Evolutionary conservation across 2,329 filamentous ascomycete species (phyloP), one percentile per base, ranked within the genome.

Genomic region (Paraphaeosphaeria minitans): DNA sequence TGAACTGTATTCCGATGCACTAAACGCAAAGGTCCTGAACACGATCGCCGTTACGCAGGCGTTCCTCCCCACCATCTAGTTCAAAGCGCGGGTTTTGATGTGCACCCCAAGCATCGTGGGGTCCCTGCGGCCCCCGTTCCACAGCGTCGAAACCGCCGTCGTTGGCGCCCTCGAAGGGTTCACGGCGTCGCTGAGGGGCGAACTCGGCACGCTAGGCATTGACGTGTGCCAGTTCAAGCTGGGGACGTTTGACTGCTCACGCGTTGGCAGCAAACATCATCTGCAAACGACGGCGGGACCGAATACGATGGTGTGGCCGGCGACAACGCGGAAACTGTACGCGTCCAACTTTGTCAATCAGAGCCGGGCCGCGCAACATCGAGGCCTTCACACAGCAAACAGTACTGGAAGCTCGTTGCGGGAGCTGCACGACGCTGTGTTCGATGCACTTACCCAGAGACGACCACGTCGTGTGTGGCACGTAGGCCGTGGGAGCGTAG

Each of bases 11-110:
- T 91, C 92, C 63, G 92, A 97, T 72, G 89, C 93, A 35, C 87
- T 98, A 75, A 97, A 97, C 77, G 94, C 92, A 16, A 93, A 96
- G 71, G 85, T 99, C 13, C 84, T 98, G 55, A 90, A 93, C 57
- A 94, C 94, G 1, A 92, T 98, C 65, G 85, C 96, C 53, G 93
- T 91, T 5, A 89, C 93, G 41, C 93, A 97, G 78, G 86, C 91
- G 54, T 95, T 98, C 79, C 83, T 98, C 9, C 81, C 83, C 69
- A 69, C 78, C 67, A 63, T 84, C 74, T 68, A 77, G 77, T 84
- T 79, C 80, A 68, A 86, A 82, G 70, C 90, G 82, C 73, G 89
- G 66, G 84, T 96, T 37, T 81, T 96, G 50, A 83, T 95, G 67
- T 87, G 95, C 66, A 93, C 91, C 3, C 91, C 91, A 0, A 89